Conservation (phyloP, 305 asterid genomes). For the Vinca major region DNA sequence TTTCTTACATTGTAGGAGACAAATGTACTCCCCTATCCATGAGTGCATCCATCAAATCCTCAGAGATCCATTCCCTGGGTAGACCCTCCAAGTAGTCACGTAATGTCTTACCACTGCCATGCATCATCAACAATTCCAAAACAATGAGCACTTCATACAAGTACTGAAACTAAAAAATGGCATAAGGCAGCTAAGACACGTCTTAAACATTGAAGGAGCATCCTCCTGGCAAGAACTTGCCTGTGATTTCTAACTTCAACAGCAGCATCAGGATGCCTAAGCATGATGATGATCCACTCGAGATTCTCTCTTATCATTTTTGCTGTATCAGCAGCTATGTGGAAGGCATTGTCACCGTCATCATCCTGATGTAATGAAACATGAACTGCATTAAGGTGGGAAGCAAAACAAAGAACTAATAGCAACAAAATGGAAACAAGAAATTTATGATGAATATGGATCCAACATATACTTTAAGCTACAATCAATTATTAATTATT, state of each 20-base stretch:
- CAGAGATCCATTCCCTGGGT: conserved; percentile 98
- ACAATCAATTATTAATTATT: background rate
- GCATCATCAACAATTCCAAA: conserved; percentile 17
- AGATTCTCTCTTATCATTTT: conserved; percentile 92
- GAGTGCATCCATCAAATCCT: conserved; percentile 82
- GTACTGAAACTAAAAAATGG: background rate
- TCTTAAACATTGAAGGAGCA: conserved; percentile 9
- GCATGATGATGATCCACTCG: conserved; percentile 79
- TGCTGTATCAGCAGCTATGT: conserved; percentile 91
- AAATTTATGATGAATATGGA: background rate
- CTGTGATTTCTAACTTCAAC: conserved; percentile 92
- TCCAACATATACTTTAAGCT: background rate
- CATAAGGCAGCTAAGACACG: background rate
- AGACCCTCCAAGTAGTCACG: conserved; percentile 81
- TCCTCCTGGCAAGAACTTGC: conserved; percentile 36
- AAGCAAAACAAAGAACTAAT: conserved; percentile 1
- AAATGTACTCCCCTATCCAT: conserved; percentile 58
- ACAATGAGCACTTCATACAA: background rate
- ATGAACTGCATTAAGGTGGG: conserved; percentile 12
- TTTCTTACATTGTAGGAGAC: conserved; percentile 68
- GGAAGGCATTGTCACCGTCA: conserved; percentile 96
- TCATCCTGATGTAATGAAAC: conserved; percentile 51
- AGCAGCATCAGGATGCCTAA: conserved; percentile 69
- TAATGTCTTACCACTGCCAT: conserved; percentile 79
- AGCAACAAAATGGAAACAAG: background rate